Conservation (phyloP, 2,329 filamentous ascomycete genomes). For the Diaporthe helianthi region DNA sequence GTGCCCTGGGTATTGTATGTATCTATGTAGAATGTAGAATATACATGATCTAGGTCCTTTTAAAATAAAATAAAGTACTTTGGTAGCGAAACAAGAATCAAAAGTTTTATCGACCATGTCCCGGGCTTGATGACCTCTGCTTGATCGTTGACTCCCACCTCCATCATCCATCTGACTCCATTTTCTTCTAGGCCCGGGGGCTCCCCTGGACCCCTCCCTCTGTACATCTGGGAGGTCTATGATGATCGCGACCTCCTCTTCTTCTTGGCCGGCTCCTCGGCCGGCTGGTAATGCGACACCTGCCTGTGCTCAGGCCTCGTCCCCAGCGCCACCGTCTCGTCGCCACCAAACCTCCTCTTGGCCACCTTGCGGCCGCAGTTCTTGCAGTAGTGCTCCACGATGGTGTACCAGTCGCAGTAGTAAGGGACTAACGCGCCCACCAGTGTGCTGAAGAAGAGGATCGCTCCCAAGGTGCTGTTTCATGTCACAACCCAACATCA, state of each 20-base stretch:
- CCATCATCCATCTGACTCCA: too few species aligned
- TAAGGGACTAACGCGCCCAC: conserved; percentile 10
- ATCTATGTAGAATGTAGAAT: background rate
- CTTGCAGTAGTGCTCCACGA: conserved; percentile 17
- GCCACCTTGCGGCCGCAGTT: conserved; percentile 24
- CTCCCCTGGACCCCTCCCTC: too few species aligned
- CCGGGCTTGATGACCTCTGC: background rate
- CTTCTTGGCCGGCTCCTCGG: background rate
- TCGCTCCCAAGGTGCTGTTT: background rate
- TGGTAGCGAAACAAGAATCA: conserved; percentile 8
- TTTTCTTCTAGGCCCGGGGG: too few species aligned
- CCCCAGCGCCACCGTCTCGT: conserved; percentile 3
- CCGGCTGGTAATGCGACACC: background rate
- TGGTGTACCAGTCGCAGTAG: conserved; percentile 10
- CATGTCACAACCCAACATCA: too few species aligned
- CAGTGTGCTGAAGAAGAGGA: conserved; percentile 1
- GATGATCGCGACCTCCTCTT: background rate
- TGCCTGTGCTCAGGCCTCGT: conserved; percentile 10
- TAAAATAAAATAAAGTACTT: background rate
- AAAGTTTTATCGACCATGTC: background rate
- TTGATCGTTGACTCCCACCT: background rate
- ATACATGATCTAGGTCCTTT: conserved; percentile 2
- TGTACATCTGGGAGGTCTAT: too few species aligned
- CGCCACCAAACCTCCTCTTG: background rate
- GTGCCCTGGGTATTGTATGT: background rate